Base-by-base conservation (phyloP, 1,284 basidiomycete species). In the Trametes versicolor region DNA sequence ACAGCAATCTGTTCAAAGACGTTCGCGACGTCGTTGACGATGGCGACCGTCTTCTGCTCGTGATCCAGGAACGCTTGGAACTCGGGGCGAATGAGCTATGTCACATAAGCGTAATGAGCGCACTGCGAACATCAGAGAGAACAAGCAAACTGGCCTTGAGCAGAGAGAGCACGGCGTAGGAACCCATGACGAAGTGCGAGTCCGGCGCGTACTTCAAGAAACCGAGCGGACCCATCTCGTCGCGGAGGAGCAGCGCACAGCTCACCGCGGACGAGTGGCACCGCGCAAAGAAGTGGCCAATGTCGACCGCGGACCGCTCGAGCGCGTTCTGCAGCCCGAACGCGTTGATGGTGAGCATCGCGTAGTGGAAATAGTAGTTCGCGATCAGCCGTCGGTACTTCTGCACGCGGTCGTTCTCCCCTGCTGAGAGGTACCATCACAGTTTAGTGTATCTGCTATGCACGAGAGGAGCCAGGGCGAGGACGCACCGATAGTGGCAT, bases 281-380 rank as follows among this genome's bases (percentile, higher is more conserved):
- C 45, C 93, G 89, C 4, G 89, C 86, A 73, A 96, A 94, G 82
- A 97, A 97, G 80, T 96, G 92, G 0, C 91, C 91, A 54, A 95
- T 91, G 73, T 96, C 88, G 54, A 93, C 80, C 0, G 84, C 79
- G 13, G 87, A 84, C 17, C 86, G 85, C 76, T 97, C 96, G 60
- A 98, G 81, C 3, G 97, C 94, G 73, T 97, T 94, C 78, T 99
- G 96, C 60, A 99, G 83, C 2, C 97, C 96, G 72, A 98, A 99
- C 8, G 96, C 97, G 76, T 98, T 97, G 70, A 98, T 82, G 25
- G 96, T 92, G 51, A 97, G 85, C 76, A 91, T 89, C 34, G 91
- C 89, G 74, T 97, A 97, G 74, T 94, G 86, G 78, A 86, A 93
- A 76, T 94, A 95, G 75, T 95, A 96, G 68, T 87, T 82, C 21